These are phyloP conservation scores for Candida sp. DNA, from an alignment of 1,139 yeast species.

Conservation along the genomic window DNA sequence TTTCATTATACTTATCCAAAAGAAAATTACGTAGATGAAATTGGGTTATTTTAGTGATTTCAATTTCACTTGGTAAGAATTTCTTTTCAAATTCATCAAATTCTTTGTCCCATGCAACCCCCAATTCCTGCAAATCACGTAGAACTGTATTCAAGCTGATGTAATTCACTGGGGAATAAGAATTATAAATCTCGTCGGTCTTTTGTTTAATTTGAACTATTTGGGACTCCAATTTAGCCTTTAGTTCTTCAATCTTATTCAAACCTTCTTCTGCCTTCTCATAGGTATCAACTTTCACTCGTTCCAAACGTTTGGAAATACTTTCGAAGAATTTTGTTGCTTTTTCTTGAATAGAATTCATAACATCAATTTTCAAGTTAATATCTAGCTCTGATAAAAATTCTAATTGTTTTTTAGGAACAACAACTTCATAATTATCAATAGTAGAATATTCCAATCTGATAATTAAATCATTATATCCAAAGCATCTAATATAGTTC, in stretches of 20 bases:
- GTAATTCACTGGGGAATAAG: conserved; percentile 62
- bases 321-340: conserved; percentile 67
- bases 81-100: conserved; percentile 78
- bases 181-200: conserved; percentile 51
- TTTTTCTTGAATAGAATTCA: conserved; percentile 50
- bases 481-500: conserved; percentile 81
- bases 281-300: conserved; percentile 79
- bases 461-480: conserved; percentile 75
- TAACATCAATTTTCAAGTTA: conserved; percentile 63
- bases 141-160: conserved; percentile 67
- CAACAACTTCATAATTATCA: conserved; percentile 72
- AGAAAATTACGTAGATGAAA: conserved; percentile 80
- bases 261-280: conserved; percentile 74
- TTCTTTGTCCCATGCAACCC: conserved; percentile 85
- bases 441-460: conserved; percentile 74
- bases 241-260: conserved; percentile 55
- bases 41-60: conserved; percentile 87
- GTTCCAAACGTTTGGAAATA: conserved; percentile 63
- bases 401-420: conserved; percentile 68
- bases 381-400: conserved; percentile 78
- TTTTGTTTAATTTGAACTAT: conserved; percentile 38
- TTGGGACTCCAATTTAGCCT: conserved; percentile 52
- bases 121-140: conserved; percentile 73
- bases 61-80: conserved; percentile 89
- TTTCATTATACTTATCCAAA: conserved; percentile 44